Base-by-base conservation (phyloP, 768 basidiomycete genomes). In the Psilocybe cubensis region DNA sequence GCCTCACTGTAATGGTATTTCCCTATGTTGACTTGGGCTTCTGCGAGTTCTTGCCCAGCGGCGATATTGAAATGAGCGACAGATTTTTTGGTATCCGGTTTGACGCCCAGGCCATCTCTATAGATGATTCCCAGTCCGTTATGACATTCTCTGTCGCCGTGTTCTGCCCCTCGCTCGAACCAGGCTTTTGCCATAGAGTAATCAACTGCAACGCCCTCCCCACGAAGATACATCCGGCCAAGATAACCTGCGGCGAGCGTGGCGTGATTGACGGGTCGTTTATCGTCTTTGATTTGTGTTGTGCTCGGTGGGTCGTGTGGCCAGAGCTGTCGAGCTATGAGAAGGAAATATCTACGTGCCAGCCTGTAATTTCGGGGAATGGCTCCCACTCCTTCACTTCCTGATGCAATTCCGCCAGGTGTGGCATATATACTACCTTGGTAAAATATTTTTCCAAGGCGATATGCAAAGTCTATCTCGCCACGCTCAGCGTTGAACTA, bases 401-500 rank as follows among this genome's bases (percentile, higher is more conserved):
- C 93, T 1, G 92, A 94, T 2, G 82, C 84, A 38, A 91, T 86
- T 9, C 96, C 96, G 3, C 94, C 94, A 12, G 79, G 71, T 9
- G 84, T 77, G 4, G 83, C 80, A 66, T 97, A 98, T 31, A 98
- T 90, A 56, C 92, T 94, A 17, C 97, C 97, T 68, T 95, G 91
- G 68, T 99, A 98, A 74, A 90, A 96, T 9, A 98, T 91, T 73
- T 93, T 89, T n/a, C 94, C 97, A 2, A 98, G 82, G 14, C 92
- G 86, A 72, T 91, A 94, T 2, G 94, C 94, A 69, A 93, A 96
- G 60, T 89, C 87, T 49, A 85, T 85, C 63, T 95, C 92, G 24
- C 93, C 94, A 24, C 94, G 86, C 65, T 98, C 94, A 5, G 96
- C 93, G 49, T 98, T 97, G 73, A 96, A 99, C 90, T 96, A 60